Evolutionary conservation across 352 stramenopile genomes (phyloP).

Genomic region (Pythium sp.): DNA sequence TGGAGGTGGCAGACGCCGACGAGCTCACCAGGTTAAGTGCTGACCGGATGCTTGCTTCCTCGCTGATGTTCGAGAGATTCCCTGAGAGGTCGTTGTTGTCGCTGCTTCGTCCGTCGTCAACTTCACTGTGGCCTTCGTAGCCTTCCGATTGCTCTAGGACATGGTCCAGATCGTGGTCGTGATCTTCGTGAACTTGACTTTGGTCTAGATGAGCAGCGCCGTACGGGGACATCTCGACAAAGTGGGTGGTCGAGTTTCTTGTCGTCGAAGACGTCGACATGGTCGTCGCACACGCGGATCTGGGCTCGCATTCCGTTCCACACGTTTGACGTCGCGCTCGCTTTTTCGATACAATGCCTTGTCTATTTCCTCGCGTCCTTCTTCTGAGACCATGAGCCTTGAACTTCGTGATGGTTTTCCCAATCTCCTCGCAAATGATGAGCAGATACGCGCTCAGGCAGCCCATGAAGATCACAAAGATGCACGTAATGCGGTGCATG

Average conservation of each 20-base stretch:
- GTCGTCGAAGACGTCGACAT: background rate
- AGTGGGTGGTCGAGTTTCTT: background rate
- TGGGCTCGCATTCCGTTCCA: background rate
- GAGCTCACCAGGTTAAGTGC: background rate
- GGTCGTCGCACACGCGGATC: background rate
- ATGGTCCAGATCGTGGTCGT: background rate
- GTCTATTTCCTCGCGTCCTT: background rate
- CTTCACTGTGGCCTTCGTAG: background rate
- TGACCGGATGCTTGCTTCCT: background rate
- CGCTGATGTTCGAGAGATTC: background rate
- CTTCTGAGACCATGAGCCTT: background rate
- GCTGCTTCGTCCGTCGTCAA: background rate
- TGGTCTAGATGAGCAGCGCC: background rate
- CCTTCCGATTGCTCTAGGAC: background rate
- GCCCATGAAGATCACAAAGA: constrained; percentile 9
- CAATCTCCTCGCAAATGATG: constrained; percentile 16
- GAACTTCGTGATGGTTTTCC: background rate
- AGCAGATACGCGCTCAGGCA: constrained; percentile 15
- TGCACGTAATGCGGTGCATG: constrained; percentile 15
- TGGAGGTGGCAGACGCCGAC: background rate
- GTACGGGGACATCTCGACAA: background rate
- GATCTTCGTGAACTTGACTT: background rate
- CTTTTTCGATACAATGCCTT: background rate
- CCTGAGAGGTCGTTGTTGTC: background rate
- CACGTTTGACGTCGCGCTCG: constrained; percentile 1